These are phyloP conservation scores for Paramecium octaurelia DNA, from an alignment of 73 alveolate genomes.

Conservation along the genomic window DNA sequence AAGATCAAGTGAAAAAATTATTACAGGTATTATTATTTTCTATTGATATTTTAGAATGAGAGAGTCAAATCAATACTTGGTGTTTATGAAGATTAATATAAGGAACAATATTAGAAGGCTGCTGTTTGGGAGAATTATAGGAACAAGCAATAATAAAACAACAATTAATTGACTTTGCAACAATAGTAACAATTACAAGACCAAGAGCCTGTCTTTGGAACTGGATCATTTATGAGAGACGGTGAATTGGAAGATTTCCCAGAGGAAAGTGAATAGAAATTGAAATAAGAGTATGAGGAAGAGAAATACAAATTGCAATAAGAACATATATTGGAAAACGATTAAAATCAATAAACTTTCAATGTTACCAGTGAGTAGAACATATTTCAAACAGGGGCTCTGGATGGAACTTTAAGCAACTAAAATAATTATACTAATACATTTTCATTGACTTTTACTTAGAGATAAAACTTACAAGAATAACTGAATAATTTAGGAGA, in stretches of 20 bases:
- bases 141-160: not conserved
- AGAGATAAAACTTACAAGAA: not conserved
- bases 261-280: slow-evolving; percentile 21
- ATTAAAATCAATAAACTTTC: not conserved
- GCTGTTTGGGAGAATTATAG: slow-evolving; percentile 29
- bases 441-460: not conserved
- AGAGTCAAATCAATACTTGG: not conserved
- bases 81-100: not conserved
- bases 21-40: not conserved
- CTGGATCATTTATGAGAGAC: slow-evolving; percentile 41
- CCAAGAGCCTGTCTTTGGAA: not conserved
- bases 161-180: not conserved
- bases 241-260: slow-evolving; percentile 24
- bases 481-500: not conserved
- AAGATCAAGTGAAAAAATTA: not conserved
- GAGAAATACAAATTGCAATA: not conserved
- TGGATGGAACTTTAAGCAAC: not conserved
- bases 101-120: not conserved
- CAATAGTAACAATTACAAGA: not conserved
- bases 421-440: not conserved
- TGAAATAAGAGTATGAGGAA: slow-evolving; percentile 1
- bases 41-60: not conserved
- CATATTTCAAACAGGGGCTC: not conserved
- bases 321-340: not conserved
- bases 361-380: not conserved